Evolutionary conservation across 352 stramenopile species (phyloP), one percentile per base, ranked within the genome.

Genomic region (Globisporangium okanoganense): DNA sequence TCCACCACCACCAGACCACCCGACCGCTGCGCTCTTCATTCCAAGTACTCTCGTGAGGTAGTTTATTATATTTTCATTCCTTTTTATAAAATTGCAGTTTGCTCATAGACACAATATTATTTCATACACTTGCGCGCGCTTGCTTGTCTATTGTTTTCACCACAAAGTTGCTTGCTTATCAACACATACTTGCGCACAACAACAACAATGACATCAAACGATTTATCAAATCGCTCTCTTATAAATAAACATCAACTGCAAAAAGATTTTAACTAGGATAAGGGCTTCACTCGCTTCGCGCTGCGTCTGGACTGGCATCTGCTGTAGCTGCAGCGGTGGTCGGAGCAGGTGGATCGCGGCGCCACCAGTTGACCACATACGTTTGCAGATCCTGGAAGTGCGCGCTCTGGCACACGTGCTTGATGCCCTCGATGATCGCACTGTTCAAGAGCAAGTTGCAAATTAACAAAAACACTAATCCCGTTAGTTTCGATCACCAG

Each of bases 401-500:
- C 22, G 68, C 56, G 52, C 80, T 92, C 25, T 75, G 65, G 49
- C 65, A 74, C 12, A 92, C 69, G 66, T 77, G 77, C 25, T 70
- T 53, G 12, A 92, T 60, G 5, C 82, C 82, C 35, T 89, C 76
- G 38, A 78, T 62, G 20, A 91, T 89, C 22, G 76, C 48, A 53
- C 78, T 82, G 35, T 8, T 7, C 3, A 27, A 35, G 40, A 45
- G 40, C 40, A 45, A 47, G 40, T 25, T 9, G 40, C 40, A 24
- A 47, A 20, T 9, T 27, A 55, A 14, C 7, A 36, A 49, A 10
- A 31, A 3, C 36, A 36, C 22, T 24, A 25, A 25, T 24, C 38
- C 14, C 12, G 14, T 22, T n/a, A 7, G 38, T n/a, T 27, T n/a
- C n/a, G n/a, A 41, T 36, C 27, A 38, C 36, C 16, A 40, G 22